A percentile compares a stretch with the other conserved stretches of the same genome.
Conservation (phyloP, 2,329 filamentous ascomycete genomes). For the Cryphonectria nitschkei region DNA sequence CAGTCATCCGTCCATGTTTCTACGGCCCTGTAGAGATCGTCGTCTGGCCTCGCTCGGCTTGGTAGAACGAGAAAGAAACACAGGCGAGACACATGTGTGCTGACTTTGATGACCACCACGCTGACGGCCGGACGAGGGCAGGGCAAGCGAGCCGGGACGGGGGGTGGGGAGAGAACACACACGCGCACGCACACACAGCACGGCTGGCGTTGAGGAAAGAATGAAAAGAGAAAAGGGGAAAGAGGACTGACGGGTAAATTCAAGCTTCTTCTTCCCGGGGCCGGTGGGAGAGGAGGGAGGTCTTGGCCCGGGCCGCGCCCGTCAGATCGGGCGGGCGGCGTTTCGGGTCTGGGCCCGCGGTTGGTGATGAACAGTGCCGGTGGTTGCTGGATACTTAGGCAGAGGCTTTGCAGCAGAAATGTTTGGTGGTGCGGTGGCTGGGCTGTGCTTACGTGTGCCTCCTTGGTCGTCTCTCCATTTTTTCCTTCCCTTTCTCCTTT, state of each 20-base stretch:
- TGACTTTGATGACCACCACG: background rate
- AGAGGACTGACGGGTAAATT: background rate
- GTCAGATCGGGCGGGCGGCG: background rate
- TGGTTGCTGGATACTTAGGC: background rate
- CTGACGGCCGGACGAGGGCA: background rate
- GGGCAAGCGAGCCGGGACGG: background rate
- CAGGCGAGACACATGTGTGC: constrained; percentile 2
- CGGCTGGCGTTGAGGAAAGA: background rate
- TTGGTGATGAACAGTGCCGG: background rate
- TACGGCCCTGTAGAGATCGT: background rate
- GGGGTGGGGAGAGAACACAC: background rate
- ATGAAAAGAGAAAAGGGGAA: background rate
- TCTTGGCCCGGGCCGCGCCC: background rate
- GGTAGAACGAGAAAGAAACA: background rate
- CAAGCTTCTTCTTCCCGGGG: background rate
- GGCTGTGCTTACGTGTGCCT: constrained; percentile 11
- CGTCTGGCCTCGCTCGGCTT: background rate
- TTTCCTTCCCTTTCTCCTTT: background rate
- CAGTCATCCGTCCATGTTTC: background rate
- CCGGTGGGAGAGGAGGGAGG: background rate
- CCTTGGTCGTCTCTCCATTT: background rate
- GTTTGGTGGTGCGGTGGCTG: background rate
- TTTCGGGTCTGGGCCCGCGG: background rate
- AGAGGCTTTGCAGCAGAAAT: background rate
- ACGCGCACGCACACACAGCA: background rate